phyloP scores from a whole-genome alignment of 1,139 yeast species.

The Suhomyces terraborum region DNA sequence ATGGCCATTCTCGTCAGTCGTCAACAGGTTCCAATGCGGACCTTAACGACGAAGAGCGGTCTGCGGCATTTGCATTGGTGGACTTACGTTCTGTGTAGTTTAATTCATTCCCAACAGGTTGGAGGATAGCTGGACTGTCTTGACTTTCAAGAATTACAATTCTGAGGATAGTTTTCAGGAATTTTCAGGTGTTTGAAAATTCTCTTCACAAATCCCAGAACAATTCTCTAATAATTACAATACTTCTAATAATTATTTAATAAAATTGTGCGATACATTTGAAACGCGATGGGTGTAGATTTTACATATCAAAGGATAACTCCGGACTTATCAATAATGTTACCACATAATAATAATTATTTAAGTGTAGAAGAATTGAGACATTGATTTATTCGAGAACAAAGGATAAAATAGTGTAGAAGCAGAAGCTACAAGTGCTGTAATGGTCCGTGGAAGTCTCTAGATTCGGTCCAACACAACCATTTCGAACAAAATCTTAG shows the following conservation, averaged over 20 bases:
- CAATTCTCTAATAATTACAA: neutral
- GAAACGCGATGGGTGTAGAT: neutral
- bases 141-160: slow-evolving; percentile 6
- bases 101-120: slow-evolving; percentile 9
- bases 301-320: neutral
- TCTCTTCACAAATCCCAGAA: neutral
- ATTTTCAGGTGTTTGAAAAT: neutral
- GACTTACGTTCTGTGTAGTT: slow-evolving; percentile 49
- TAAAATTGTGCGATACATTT: neutral
- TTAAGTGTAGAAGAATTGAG: too few relatives aligned
- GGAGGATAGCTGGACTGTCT: slow-evolving; percentile 14
- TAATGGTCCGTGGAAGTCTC: too few relatives aligned
- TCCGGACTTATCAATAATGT: too few relatives aligned
- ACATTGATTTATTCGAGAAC: too few relatives aligned
- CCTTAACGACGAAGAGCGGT: slow-evolving; percentile 44
- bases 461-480: too few relatives aligned
- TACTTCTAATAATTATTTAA: neutral
- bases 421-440: too few relatives aligned
- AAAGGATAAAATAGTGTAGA: too few relatives aligned
- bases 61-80: slow-evolving; percentile 65
- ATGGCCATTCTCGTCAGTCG: slow-evolving; percentile 11
- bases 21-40: slow-evolving; percentile 13
- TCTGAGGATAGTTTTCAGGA: too few relatives aligned
- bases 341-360: too few relatives aligned
- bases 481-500: too few relatives aligned